Percentiles rank a stretch among this genome's conserved stretches.
phyloP scores from a whole-genome alignment of 176 grass and related monocot species.

The Zoysia pacifica region DNA sequence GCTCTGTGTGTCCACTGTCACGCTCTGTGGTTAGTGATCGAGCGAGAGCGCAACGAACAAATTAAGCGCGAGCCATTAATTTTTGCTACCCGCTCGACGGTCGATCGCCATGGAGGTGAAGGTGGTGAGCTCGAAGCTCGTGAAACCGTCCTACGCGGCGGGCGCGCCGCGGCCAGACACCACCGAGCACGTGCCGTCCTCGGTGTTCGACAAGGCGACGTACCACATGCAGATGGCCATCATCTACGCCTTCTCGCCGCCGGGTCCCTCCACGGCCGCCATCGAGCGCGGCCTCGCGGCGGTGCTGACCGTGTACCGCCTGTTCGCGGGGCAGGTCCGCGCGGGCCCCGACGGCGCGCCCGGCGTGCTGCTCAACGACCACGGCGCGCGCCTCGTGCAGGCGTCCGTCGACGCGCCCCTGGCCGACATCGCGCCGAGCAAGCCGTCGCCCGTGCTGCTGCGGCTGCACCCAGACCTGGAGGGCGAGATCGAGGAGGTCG shows the following conservation, averaged over 20 bases:
- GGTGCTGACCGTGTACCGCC: conserved; percentile 41
- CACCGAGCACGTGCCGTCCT: conserved; percentile 35
- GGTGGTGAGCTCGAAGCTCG: conserved; percentile 52
- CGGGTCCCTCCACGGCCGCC: conserved; percentile 40
- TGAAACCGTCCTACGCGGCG: conserved; percentile 50
- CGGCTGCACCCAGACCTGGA: conserved; percentile 41
- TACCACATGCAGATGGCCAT: conserved; percentile 55
- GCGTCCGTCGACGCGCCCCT: conserved; percentile 37
- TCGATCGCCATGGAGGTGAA: conserved; percentile 52
- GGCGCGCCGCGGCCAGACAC: conserved; percentile 11
- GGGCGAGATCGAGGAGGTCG: conserved; percentile 43
- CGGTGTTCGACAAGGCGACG: conserved; percentile 60
- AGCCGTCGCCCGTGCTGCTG: conserved; percentile 43
- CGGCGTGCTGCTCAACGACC: conserved; percentile 49
- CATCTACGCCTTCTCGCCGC: conserved; percentile 66
- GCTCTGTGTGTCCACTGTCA: neutral
- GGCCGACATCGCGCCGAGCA: conserved; percentile 21
- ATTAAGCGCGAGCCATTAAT: neutral
- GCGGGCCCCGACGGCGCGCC: conserved; percentile 10
- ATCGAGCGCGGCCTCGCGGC: conserved; percentile 49
- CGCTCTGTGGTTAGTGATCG: neutral
- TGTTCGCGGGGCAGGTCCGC: conserved; percentile 48
- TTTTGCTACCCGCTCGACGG: neutral
- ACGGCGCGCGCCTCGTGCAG: conserved; percentile 51
- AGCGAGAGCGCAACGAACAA: neutral